phyloP scores from a whole-genome alignment of 2,329 filamentous ascomycete species.

The Monosporascus sp. region DNA sequence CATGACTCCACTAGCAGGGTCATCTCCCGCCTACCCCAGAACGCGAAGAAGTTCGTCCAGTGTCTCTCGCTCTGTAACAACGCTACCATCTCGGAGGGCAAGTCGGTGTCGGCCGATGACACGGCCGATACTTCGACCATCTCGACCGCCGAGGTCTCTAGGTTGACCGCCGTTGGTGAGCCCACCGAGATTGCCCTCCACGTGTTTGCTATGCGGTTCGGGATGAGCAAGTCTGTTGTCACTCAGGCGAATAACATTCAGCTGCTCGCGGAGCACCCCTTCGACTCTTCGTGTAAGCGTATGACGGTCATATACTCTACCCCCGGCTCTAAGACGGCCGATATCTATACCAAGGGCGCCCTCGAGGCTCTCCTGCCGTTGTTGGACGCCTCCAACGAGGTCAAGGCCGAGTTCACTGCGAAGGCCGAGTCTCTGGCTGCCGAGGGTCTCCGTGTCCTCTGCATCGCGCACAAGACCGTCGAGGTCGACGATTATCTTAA shows the following conservation, averaged over 20 bases:
- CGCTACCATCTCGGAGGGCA: slow-evolving; percentile 43
- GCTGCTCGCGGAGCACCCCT: slow-evolving; percentile 62
- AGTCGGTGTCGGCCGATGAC: slow-evolving; percentile 30
- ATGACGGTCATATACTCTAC: slow-evolving; percentile 65
- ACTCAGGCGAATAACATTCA: slow-evolving; percentile 34
- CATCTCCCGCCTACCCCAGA: slow-evolving; percentile 21
- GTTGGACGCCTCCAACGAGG: slow-evolving; percentile 41
- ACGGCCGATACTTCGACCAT: slow-evolving; percentile 43
- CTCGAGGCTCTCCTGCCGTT: slow-evolving; percentile 53
- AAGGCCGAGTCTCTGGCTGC: slow-evolving; percentile 53
- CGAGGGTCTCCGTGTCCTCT: slow-evolving; percentile 64
- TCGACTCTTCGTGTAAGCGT: slow-evolving; percentile 68
- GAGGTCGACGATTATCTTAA: slow-evolving; percentile 29
- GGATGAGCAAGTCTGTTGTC: slow-evolving; percentile 41
- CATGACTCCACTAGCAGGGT: slow-evolving; percentile 15
- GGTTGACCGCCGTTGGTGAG: slow-evolving; percentile 59
- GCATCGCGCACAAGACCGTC: slow-evolving; percentile 52
- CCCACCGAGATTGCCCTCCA: slow-evolving; percentile 72
- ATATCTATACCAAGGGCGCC: slow-evolving; percentile 55
- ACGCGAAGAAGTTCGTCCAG: slow-evolving; percentile 44
- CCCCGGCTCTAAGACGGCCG: slow-evolving; percentile 28
- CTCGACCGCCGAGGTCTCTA: slow-evolving; percentile 37
- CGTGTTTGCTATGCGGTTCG: slow-evolving; percentile 67
- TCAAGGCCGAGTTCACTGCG: slow-evolving; percentile 41
- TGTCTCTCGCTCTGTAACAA: slow-evolving; percentile 61